Conservation (phyloP, 192 early-diverging fungal genomes). For the Coemansia sp. region DNA sequence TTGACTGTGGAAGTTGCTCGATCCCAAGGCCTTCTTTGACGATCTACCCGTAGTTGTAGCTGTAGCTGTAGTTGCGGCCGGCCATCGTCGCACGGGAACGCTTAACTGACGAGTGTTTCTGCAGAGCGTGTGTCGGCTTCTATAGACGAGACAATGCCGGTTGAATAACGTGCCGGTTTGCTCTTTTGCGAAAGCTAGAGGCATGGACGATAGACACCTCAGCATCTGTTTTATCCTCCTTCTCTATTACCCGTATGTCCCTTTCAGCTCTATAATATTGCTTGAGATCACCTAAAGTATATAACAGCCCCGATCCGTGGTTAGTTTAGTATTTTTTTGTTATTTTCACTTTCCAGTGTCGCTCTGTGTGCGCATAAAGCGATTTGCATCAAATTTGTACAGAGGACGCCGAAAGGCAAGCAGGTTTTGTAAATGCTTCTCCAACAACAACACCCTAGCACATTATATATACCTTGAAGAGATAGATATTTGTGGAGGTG, state of each 20-base stretch:
- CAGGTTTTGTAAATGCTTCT: neutral
- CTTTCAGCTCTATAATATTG: neutral
- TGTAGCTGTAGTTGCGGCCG: neutral
- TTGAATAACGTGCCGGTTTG: neutral
- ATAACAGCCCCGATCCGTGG: neutral
- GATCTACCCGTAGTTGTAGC: neutral
- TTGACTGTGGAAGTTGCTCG: neutral
- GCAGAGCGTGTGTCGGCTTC: neutral
- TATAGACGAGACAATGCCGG: neutral
- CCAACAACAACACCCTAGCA: neutral
- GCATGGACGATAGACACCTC: neutral
- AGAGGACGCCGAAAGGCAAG: neutral
- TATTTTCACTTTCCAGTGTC: neutral
- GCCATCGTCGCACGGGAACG: neutral
- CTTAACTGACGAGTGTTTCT: neutral
- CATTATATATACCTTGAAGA: neutral
- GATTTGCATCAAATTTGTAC: neutral
- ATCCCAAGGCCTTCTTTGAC: neutral
- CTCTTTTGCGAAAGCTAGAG: neutral
- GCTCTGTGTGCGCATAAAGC: neutral
- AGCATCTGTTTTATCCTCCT: neutral
- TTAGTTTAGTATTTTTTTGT: neutral
- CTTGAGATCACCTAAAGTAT: neutral
- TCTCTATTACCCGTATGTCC: neutral
- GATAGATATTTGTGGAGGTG: neutral